phyloP scores from a whole-genome alignment of 148 eudicot genomes.

The Vaccinium vitisidaea region DNA sequence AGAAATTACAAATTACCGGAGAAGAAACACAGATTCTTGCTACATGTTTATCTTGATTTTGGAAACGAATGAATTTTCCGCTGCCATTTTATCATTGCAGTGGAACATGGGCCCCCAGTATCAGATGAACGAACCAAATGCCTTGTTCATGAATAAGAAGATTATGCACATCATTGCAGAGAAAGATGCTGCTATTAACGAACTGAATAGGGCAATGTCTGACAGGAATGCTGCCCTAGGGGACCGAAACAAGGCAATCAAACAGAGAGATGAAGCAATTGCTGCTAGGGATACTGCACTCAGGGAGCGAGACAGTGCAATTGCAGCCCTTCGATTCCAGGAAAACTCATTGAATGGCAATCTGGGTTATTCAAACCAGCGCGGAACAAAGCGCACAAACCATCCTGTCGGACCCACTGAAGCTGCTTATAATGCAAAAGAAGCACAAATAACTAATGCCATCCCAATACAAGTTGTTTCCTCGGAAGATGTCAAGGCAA shows the following conservation, averaged over 20 bases:
- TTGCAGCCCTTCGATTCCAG: conserved; percentile 63
- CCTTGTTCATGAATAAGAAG: conserved; percentile 43
- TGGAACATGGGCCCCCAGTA: conserved; percentile 58
- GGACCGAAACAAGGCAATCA: conserved; percentile 61
- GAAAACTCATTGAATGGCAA: conserved; percentile 46
- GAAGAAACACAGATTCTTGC: background rate
- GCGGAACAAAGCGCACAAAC: conserved; percentile 36
- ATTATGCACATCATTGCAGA: conserved; percentile 56
- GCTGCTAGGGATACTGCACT: conserved; percentile 64
- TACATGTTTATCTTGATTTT: background rate
- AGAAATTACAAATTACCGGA: background rate
- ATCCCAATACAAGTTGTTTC: conserved; percentile 34
- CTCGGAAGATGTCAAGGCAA: conserved; percentile 30
- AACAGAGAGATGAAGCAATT: conserved; percentile 67
- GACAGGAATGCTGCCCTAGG: conserved; percentile 57
- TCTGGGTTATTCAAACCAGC: conserved; percentile 26
- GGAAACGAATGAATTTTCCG: background rate
- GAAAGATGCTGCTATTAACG: conserved; percentile 67
- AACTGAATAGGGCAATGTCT: conserved; percentile 54
- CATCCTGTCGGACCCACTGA: conserved; percentile 18
- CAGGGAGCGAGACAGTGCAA: conserved; percentile 65
- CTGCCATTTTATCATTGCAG: conserved; percentile 34
- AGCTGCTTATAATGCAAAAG: conserved; percentile 25
- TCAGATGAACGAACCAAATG: conserved; percentile 57
- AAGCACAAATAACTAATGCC: conserved; percentile 30